Percentiles rank a stretch among this genome's conserved stretches.
phyloP scores from a whole-genome alignment of 352 stramenopile genomes.

The Thraustotheca clavata region DNA sequence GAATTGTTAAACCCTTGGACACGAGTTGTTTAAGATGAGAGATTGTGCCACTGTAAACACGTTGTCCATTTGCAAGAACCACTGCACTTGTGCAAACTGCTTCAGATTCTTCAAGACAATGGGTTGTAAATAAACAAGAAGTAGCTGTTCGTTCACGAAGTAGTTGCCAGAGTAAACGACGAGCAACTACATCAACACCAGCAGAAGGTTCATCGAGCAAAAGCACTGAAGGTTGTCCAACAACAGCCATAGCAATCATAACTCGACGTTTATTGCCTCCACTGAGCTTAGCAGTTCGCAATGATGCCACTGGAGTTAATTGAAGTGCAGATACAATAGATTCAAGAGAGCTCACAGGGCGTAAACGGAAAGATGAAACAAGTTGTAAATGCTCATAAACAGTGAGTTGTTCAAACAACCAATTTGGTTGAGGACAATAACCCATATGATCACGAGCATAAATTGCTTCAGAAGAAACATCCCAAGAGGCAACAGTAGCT shows the following conservation, averaged over 20 bases:
- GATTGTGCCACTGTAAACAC: constrained; percentile 72
- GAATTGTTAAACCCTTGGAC: constrained; percentile 55
- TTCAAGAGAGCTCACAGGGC: neutral
- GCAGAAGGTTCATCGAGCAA: constrained; percentile 76
- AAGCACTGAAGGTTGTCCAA: constrained; percentile 52
- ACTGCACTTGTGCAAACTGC: constrained; percentile 74
- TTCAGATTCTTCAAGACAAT: constrained; percentile 81
- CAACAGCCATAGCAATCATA: constrained; percentile 63
- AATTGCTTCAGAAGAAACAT: constrained; percentile 51
- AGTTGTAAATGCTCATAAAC: constrained; percentile 70
- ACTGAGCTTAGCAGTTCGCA: constrained; percentile 38
- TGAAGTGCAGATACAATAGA: neutral
- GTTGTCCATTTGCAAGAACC: constrained; percentile 58
- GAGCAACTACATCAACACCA: constrained; percentile 68
- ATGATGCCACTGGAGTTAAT: constrained; percentile 26
- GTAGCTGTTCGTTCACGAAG: constrained; percentile 36
- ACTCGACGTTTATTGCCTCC: constrained; percentile 74
- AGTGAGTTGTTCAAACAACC: constrained; percentile 61
- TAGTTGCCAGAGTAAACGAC: constrained; percentile 72
- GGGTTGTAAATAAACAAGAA: constrained; percentile 76
- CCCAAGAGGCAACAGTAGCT: constrained; percentile 42
- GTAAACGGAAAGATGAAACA: constrained; percentile 38
- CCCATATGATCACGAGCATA: constrained; percentile 45
- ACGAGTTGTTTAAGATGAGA: constrained; percentile 68
- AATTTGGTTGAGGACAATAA: constrained; percentile 76